Conservation (phyloP, 208 protist genomes). For the Trypanosoma rangeli region DNA sequence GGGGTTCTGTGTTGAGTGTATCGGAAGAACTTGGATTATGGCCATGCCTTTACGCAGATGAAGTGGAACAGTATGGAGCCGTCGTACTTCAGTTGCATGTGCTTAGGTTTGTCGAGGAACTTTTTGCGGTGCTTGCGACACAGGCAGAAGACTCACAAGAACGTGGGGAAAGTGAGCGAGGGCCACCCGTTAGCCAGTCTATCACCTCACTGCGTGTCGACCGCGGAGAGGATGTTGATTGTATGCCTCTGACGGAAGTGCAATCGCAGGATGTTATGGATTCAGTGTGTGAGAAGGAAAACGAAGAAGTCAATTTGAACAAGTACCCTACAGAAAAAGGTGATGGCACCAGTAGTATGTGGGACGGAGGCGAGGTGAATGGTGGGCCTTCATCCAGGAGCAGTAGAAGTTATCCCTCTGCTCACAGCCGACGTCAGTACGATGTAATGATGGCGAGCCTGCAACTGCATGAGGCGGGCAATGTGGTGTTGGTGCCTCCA, state of each 20-base stretch:
- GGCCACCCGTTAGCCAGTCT: neutral
- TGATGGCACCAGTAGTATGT: neutral
- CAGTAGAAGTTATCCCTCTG: conserved; percentile 15
- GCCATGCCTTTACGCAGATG: conserved; percentile 45
- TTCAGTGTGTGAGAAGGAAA: neutral
- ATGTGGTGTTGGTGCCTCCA: neutral
- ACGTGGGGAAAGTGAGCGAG: neutral
- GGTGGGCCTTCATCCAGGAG: neutral
- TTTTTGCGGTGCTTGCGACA: conserved; percentile 70
- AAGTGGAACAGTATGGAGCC: conserved; percentile 44
- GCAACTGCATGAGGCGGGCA: neutral
- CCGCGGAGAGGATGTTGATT: neutral
- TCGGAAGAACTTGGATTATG: conserved; percentile 46
- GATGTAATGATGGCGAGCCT: conserved; percentile 32
- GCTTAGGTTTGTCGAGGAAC: conserved; percentile 60
- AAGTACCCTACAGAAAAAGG: neutral
- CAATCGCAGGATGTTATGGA: neutral
- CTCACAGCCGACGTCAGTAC: conserved; percentile 28
- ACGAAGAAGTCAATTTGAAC: neutral
- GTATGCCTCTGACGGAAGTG: neutral
- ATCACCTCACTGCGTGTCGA: neutral
- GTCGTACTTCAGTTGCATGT: conserved; percentile 68
- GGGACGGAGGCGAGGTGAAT: neutral
- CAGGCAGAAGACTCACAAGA: conserved; percentile 49
- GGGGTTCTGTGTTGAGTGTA: conserved; percentile 31